Base-by-base conservation (phyloP, 1,284 basidiomycete species). In the Sanghuangporus weigelae region DNA sequence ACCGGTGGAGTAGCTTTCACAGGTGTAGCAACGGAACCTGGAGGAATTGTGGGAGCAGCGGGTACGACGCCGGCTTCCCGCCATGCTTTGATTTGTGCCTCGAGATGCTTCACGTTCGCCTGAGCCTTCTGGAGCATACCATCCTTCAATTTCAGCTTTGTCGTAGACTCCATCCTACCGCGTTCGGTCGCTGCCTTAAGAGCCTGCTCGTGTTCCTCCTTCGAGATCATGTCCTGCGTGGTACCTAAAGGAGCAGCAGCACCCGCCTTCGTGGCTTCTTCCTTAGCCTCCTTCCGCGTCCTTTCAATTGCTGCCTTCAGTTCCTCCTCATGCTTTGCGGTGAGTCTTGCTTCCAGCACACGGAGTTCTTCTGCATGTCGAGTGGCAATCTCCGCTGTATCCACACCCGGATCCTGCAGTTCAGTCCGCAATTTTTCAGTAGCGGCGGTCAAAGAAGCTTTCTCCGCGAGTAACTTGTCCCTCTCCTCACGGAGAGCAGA, bases 61-160 rank as follows among this genome's bases (percentile, higher is more conserved):
- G 73, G 80, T 46, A 84, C 58, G 8, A 83, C 58, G 1, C 85
- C 84, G 0, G 76, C 73, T 56, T 80, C 79, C 67, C 80, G 79
- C 80, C 81, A 83, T 66, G 81, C 80, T 49, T 81, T 72, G 16
- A 89, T 79, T 65, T 85, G 81, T 2, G 79, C 79, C 69, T 91
- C 89, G 39, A 89, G 74, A 7, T 86, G 84, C 73, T 89, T 90
- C 55, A 90, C 74, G 64, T 78, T 82, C 62, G 74, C 75, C 69
- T 88, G 84, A 12, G 82, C 76, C 54, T 78, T 81, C 38, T 84
- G 77, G 16, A 91, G 75, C 68, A 87, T 86, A 2, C 77, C 74
- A 67, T 92, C 89, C 74, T 90, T 91, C 56, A 92, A 67, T 71
- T 85, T 89, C 46, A 76, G 71, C 74, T 88, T 89, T 21, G 82